Evolutionary conservation across 495 filamentous ascomycete genomes (phyloP).

Genomic region (Sordaria brevicollis): DNA sequence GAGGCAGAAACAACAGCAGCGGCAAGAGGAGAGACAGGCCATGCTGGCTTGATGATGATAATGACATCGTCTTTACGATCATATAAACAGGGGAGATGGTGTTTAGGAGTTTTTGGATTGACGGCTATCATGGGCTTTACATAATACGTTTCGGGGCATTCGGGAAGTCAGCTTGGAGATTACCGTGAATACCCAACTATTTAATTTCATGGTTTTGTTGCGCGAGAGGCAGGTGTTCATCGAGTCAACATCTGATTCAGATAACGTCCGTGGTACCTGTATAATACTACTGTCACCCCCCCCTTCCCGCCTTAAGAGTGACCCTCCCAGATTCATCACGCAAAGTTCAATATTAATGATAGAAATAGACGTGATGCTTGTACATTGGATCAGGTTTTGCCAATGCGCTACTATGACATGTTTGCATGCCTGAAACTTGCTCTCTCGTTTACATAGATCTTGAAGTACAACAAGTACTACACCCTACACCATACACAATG

Average conservation of each 20-base stretch:
- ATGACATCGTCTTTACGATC: not conserved
- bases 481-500: not conserved
- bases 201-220: not conserved
- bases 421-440: not conserved
- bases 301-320: not conserved
- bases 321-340: not conserved
- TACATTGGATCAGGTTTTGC: not conserved
- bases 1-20: constrained; percentile 6
- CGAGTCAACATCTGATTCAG: not conserved
- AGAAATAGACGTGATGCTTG: not conserved
- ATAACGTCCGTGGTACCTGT: not conserved
- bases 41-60: constrained; percentile 32
- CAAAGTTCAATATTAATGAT: not conserved
- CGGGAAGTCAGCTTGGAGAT: not conserved
- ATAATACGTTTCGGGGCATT: not conserved
- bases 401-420: not conserved
- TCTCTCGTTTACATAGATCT: not conserved
- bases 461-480: not conserved
- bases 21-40: constrained; percentile 27
- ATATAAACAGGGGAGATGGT: not conserved
- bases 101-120: not conserved
- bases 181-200: not conserved
- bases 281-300: not conserved
- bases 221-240: not conserved
- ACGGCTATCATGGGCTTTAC: not conserved